Evolutionary conservation across 2,329 filamentous ascomycete species (phyloP), one percentile per base, ranked within the genome.

Genomic region (Kalaharituber pfeilii): DNA sequence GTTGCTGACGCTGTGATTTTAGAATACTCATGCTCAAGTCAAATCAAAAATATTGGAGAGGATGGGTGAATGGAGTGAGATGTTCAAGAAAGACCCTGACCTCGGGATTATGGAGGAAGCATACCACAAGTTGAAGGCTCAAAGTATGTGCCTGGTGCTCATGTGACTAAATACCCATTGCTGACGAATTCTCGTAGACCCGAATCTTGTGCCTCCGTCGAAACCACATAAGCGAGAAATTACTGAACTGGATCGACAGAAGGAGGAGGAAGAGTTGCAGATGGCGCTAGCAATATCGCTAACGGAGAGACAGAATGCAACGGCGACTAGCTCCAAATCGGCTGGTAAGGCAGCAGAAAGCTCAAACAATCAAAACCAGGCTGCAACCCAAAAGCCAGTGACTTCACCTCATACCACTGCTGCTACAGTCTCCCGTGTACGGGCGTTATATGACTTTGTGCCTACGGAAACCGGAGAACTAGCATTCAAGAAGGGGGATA

Each of bases 21-120:
- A 78, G 70, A 98, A 94, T 68, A 95, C 89, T 52, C 91, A 96
- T 69, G 82, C 84, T 66, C 86, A 94, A 69, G 91, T 98, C 67
- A 96, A 96, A 71, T 80, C 86, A 60, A 96, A 95, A 76, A 94
- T 98, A 61, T 71, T 96, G 56, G 89, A 96, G 73, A 81, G 88
- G 62, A 96, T 96, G 86, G 82, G 84, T 67, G 86, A 89, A 60
- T 98, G 91, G 91, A 81, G 84, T 55, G 85, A 91, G 65, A 94
- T 95, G 85, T 96, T 96, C 67, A 78, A 79, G 64, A 81, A 77
- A 57, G 86, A 95, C 66, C 78, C 87, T 9, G 89, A 95, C 66
- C 77, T 98, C 57, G 91, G 91, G 18, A 94, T 98, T 67, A 98
- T 98, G 91, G 84, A 88, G 67, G 86, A 94, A 66, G 88, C 89